A percentile compares a stretch with the other conserved stretches of the same genome.
These are phyloP conservation scores for Venturia nashicola DNA, from an alignment of 2,329 filamentous ascomycete genomes.

Conservation along the genomic window DNA sequence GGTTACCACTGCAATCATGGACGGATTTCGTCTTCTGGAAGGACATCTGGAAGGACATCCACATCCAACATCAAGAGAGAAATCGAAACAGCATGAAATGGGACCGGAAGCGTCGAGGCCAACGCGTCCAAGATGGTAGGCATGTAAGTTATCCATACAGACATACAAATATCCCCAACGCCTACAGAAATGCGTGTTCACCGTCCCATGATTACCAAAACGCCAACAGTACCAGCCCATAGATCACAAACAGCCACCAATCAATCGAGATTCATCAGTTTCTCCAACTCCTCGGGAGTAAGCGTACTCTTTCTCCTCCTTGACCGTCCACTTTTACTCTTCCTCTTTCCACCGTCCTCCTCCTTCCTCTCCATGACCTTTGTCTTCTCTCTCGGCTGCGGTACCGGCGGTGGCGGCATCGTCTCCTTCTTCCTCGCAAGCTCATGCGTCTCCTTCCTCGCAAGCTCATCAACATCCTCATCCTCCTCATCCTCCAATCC, in stretches of 20 bases:
- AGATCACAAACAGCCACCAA: background rate
- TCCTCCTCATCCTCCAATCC: background rate
- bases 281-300: constrained; percentile 60
- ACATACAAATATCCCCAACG: background rate
- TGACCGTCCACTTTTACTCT: constrained; percentile 42
- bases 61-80: no score
- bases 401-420: background rate
- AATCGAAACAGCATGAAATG: no score
- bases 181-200: background rate
- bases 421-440: background rate
- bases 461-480: background rate
- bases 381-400: background rate
- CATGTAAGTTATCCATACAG: background rate
- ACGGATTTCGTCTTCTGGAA: no score
- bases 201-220: background rate
- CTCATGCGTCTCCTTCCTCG: background rate
- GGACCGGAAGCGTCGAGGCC: no score
- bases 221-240: background rate
- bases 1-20: no score
- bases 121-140: background rate
- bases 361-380: constrained; percentile 16
- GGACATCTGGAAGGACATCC: no score
- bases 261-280: constrained; percentile 16
- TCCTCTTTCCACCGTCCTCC: constrained; percentile 20
- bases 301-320: constrained; percentile 61